These are phyloP conservation scores for Phyllosticta paracitricarpa DNA, from an alignment of 2,329 filamentous ascomycete species.

Conservation along the genomic window DNA sequence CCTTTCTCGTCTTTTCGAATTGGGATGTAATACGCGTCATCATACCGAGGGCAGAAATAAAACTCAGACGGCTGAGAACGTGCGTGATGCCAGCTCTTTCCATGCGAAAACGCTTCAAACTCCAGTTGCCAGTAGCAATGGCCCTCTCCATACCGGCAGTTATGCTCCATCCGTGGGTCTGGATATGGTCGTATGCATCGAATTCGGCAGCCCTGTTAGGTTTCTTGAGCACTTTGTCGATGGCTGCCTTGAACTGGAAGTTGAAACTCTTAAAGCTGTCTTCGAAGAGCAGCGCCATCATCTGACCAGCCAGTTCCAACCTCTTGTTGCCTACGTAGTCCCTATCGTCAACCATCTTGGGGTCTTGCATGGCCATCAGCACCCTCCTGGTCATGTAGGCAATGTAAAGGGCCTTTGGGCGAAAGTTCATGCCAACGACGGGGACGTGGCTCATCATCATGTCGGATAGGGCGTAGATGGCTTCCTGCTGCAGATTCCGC, in stretches of 20 bases:
- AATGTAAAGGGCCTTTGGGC: constrained; percentile 93
- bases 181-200: constrained; percentile 76
- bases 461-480: constrained; percentile 82
- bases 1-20: constrained; percentile 97
- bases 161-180: constrained; percentile 75
- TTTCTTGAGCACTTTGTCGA: constrained; percentile 93
- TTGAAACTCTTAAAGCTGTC: constrained; percentile 97
- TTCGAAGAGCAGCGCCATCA: constrained; percentile 88
- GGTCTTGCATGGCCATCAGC: constrained; percentile 84
- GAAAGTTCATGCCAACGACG: constrained; percentile 83
- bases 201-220: constrained; percentile 81
- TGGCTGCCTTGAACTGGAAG: constrained; percentile 77
- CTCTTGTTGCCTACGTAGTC: constrained; percentile 98
- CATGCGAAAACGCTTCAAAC: constrained; percentile 96
- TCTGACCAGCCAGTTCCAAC: constrained; percentile 85
- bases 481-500: constrained; percentile 81
- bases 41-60: constrained; percentile 95
- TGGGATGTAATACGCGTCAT: constrained; percentile 98
- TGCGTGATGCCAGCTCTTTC: constrained; percentile 94
- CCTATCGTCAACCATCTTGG: constrained; percentile 83
- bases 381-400: constrained; percentile 97
- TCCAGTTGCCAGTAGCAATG: constrained; percentile 98
- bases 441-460: constrained; percentile 92
- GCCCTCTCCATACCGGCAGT: constrained; percentile 90
- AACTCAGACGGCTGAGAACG: constrained; percentile 87